phyloP scores from a whole-genome alignment of 768 basidiomycete genomes.

The Lactifluus hygrophoroides region DNA sequence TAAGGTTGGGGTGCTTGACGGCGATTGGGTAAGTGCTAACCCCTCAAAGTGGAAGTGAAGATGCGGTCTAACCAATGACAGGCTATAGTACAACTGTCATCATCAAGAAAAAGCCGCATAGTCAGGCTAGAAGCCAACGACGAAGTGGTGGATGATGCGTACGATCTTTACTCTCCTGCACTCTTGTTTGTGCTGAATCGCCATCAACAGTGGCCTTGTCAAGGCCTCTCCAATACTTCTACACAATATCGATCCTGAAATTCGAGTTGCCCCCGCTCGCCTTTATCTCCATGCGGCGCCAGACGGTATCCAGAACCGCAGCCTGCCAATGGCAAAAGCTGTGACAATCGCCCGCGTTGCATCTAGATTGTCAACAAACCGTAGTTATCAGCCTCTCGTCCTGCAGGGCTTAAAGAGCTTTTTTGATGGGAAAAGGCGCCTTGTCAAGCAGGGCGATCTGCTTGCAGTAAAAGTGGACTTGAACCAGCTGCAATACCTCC shows the following conservation, averaged over 20 bases:
- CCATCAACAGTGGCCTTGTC: constrained; percentile 31
- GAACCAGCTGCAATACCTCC: constrained; percentile 29
- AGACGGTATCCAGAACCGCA: constrained; percentile 48
- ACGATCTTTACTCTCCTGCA: constrained; percentile 18
- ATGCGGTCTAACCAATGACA: constrained; percentile 26
- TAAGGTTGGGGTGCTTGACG: constrained; percentile 55
- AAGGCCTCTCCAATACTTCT: constrained; percentile 44
- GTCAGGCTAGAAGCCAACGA: constrained; percentile 52
- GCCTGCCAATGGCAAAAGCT: constrained; percentile 57
- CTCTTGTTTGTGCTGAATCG: not conserved
- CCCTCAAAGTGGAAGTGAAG: not conserved
- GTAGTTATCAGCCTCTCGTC: constrained; percentile 53
- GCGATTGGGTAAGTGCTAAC: constrained; percentile 62
- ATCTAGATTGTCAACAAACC: constrained; percentile 60
- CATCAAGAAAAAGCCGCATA: constrained; percentile 35
- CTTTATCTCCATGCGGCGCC: constrained; percentile 42
- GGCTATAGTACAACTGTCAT: constrained; percentile 37
- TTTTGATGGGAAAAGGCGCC: constrained; percentile 44
- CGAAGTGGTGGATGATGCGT: constrained; percentile 31
- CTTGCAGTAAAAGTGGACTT: constrained; percentile 57
- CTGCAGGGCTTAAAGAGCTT: constrained; percentile 52
- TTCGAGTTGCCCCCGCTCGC: constrained; percentile 24
- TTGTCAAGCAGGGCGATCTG: constrained; percentile 69
- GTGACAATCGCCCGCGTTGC: constrained; percentile 77
- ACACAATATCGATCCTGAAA: constrained; percentile 38